Conservation (phyloP, 2,329 filamentous ascomycete species). For the Claviceps sp. region DNA sequence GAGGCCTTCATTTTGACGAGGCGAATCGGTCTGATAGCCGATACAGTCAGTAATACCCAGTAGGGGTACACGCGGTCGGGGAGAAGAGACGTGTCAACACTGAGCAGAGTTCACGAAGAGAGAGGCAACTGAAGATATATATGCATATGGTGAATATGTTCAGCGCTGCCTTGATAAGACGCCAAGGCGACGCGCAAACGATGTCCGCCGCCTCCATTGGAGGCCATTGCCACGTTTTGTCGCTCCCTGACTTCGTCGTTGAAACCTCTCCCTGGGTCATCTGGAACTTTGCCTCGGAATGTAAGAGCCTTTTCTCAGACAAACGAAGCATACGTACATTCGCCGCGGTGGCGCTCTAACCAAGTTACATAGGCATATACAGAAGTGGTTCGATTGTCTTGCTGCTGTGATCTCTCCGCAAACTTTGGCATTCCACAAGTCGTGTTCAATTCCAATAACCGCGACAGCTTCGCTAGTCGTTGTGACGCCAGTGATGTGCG, state of each 20-base stretch:
- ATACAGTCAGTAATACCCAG: background rate
- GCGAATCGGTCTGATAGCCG: background rate
- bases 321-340: background rate
- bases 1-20: slow-evolving; percentile 1
- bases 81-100: background rate
- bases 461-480: background rate
- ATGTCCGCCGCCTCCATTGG: background rate
- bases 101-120: background rate
- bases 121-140: background rate
- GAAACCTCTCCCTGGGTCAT: background rate
- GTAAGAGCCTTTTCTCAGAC: background rate
- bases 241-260: background rate
- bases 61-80: background rate
- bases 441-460: background rate
- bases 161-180: background rate
- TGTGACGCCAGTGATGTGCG: background rate
- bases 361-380: background rate
- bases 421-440: background rate
- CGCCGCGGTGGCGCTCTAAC: background rate
- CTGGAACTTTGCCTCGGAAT: background rate
- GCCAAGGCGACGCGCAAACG: background rate
- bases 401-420: background rate
- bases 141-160: background rate
- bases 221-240: background rate
- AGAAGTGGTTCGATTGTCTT: background rate